These are phyloP conservation scores for Leavenworthia alabamica DNA, from an alignment of 345 rosid genomes.

Conservation along the genomic window DNA sequence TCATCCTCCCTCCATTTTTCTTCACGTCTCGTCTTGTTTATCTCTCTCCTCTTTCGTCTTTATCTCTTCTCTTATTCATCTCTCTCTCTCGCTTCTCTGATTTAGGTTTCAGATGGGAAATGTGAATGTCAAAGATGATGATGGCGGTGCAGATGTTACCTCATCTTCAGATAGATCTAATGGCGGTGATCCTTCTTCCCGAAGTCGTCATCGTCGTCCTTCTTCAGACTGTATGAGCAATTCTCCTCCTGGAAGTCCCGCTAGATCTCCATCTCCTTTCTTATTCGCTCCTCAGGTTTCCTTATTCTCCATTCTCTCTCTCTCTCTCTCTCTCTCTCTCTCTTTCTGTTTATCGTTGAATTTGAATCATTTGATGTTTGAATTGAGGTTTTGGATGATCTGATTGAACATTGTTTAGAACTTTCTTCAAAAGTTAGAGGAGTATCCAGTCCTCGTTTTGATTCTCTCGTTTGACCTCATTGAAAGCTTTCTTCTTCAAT, in stretches of 20 bases:
- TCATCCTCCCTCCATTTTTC: conserved; percentile 18
- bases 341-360: conserved; percentile 10
- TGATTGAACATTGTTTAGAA: conserved; percentile 11
- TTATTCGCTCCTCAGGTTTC: conserved; percentile 70
- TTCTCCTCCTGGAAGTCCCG: conserved; percentile 52
- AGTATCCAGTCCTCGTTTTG: neutral
- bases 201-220: conserved; percentile 29
- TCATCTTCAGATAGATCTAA: conserved; percentile 40
- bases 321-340: too few species aligned
- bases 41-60: neutral
- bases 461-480: conserved; percentile 1
- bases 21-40: conserved; percentile 7
- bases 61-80: neutral
- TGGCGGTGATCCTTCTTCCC: conserved; percentile 33
- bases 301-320: neutral
- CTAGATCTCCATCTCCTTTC: conserved; percentile 55
- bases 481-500: neutral
- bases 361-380: conserved; percentile 8
- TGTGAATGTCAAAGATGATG: conserved; percentile 61
- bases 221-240: conserved; percentile 43
- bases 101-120: conserved; percentile 61
- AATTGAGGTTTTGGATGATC: conserved; percentile 2
- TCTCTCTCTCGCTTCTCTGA: conserved; percentile 20
- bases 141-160: conserved; percentile 12
- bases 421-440: neutral